Percentiles rank a stretch among this genome's conserved stretches.
phyloP scores from a whole-genome alignment of 306 rosid species.

The Cucurbita ficifolia region DNA sequence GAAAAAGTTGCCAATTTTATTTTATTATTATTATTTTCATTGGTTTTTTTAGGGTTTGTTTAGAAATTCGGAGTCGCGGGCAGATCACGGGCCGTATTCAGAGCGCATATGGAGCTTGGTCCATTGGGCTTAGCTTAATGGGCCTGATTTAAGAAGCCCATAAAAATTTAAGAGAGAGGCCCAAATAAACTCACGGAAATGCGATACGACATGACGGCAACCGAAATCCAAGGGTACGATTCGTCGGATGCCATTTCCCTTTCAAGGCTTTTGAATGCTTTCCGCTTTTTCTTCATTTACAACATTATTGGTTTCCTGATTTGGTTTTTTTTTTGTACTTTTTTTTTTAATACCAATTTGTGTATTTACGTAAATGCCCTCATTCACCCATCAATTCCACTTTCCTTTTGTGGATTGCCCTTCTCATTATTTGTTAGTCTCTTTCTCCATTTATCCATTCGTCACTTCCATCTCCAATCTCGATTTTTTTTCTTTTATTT shows the following conservation, averaged over 20 bases:
- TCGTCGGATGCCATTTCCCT: neutral
- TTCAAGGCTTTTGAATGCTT: neutral
- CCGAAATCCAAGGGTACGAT: neutral
- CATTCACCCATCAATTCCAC: neutral
- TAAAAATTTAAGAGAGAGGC: neutral
- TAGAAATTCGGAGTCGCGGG: no score
- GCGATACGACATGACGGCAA: neutral
- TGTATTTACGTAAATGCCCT: neutral
- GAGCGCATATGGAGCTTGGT: neutral
- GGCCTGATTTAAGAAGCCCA: neutral
- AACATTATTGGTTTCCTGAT: conserved; percentile 1
- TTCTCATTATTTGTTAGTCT: neutral
- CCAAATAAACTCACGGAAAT: neutral
- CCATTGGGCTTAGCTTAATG: neutral
- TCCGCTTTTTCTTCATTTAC: neutral
- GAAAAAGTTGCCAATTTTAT: no score
- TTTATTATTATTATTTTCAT: no score
- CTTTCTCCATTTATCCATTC: neutral
- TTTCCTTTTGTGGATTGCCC: neutral
- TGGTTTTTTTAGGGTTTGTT: no score
- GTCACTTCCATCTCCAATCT: neutral
- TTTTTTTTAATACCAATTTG: neutral
- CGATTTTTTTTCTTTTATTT: neutral
- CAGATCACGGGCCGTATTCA: neutral
- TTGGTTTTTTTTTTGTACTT: neutral